Evolutionary conservation across 148 eudicot genomes (phyloP).

Genomic region (Polygonum aviculare): DNA sequence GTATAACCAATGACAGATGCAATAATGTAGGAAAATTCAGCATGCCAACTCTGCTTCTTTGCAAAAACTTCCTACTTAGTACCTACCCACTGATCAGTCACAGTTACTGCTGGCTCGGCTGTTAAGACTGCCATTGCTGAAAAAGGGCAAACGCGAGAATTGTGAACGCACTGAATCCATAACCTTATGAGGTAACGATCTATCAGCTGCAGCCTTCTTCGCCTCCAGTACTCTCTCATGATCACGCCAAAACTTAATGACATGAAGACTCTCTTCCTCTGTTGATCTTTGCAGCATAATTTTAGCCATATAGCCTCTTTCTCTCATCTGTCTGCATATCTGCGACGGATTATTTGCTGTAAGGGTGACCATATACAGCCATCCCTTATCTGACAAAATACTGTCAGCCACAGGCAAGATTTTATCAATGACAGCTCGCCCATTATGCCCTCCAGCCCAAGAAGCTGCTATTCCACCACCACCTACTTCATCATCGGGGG

Average conservation of each 20-base stretch:
- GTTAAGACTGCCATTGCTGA: background rate
- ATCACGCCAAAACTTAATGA: conserved; percentile 91
- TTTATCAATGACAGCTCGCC: conserved; percentile 71
- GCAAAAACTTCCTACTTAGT: background rate
- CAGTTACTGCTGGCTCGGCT: background rate
- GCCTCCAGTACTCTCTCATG: conserved; percentile 32
- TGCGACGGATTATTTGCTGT: conserved; percentile 64
- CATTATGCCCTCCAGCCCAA: conserved; percentile 98
- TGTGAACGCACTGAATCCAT: conserved; percentile 33
- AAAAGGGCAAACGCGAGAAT: conserved; percentile 31
- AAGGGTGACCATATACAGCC: conserved; percentile 79
- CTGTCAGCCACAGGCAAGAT: conserved; percentile 70
- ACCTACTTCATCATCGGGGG: conserved; percentile 93
- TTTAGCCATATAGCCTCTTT: conserved; percentile 65
- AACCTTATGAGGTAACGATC: conserved; percentile 17
- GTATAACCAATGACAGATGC: background rate
- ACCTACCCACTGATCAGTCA: background rate
- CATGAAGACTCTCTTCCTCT: conserved; percentile 79
- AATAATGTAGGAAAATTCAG: background rate
- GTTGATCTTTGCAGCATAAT: conserved; percentile 86
- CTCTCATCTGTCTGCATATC: conserved; percentile 67
- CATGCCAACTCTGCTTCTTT: background rate
- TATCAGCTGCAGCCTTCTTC: conserved; percentile 18
- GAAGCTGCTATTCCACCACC: conserved; percentile 58
- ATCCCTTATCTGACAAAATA: conserved; percentile 74